phyloP scores from a whole-genome alignment of 1,284 basidiomycete species.

The Microbotryomycetes sp. region DNA sequence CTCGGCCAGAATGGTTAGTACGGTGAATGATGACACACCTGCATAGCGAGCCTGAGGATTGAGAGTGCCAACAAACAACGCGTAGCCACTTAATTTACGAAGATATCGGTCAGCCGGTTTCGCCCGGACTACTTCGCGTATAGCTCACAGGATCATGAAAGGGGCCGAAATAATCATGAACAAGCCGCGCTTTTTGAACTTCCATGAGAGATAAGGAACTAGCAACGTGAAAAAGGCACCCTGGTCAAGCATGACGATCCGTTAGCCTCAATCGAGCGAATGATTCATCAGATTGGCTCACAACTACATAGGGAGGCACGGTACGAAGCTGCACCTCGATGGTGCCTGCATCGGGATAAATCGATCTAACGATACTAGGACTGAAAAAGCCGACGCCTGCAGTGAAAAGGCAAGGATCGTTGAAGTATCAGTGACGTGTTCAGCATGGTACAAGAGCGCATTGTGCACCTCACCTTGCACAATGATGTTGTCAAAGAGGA shows the following conservation, averaged over 20 bases:
- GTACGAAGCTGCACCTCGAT: conserved; percentile 43
- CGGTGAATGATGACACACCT: conserved; percentile 2
- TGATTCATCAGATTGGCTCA: too few relatives aligned
- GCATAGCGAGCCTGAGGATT: conserved; percentile 37
- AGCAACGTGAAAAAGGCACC: conserved; percentile 35
- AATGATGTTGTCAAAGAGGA: conserved; percentile 44
- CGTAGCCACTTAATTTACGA: too few relatives aligned
- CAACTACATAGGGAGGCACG: conserved; percentile 42
- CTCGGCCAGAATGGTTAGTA: not conserved
- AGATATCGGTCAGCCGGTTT: too few relatives aligned
- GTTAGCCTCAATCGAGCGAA: too few relatives aligned
- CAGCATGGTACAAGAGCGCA: not conserved
- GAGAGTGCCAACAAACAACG: conserved; percentile 34
- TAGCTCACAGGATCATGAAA: conserved; percentile 40
- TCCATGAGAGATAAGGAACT: conserved; percentile 37
- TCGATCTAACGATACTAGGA: conserved; percentile 39
- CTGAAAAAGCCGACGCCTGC: conserved; percentile 40
- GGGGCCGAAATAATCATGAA: conserved; percentile 36
- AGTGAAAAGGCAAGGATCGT: not conserved
- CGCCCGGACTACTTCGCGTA: too few relatives aligned
- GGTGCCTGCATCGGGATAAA: conserved; percentile 41
- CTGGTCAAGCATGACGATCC: too few relatives aligned
- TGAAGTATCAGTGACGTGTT: not conserved
- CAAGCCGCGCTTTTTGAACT: conserved; percentile 37
- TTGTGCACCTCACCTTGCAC: conserved; percentile 30